Evolutionary conservation across 352 stramenopile genomes (phyloP), one percentile per base, ranked within the genome.

Genomic region (Sclerospora graminicola): DNA sequence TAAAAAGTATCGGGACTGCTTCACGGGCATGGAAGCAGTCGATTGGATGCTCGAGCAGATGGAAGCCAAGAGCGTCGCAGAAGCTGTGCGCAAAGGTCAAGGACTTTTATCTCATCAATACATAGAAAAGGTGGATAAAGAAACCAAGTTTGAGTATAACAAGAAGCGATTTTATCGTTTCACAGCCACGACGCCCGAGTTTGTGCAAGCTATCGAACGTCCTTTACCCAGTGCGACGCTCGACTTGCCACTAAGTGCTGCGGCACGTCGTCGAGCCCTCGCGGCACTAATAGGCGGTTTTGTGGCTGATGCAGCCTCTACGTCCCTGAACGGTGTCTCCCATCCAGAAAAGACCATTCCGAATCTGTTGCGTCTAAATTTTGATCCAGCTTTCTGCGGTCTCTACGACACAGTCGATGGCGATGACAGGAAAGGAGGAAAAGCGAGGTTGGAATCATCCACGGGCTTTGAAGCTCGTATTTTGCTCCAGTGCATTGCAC

Each of bases 11-110:
- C 45, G 69, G 0, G 74, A 89, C 57, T 89, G 77, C 48, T 89
- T 89, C 55, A 84, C 77, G 18, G 77, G 77, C 35, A 89, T 89
- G 77, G 77, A 89, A 33, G 77, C 77, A 8, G 77, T 89, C 16
- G 74, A 89, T 60, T 89, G 77, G 77, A 89, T 89, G 77, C 71
- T 89, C 28, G 74, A 89, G 60, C 71, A 84, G 41, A 86, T 86
- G 74, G 74, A 89, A 38, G 77, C 74, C 60, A 84, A 83, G 55
- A 85, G 71, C 11, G 74, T 89, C 11, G 71, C 71, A 10, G 74
- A 86, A 34, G 77, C 77, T 24, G 72, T 89, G n/a, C 77, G 74
- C 60, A 89, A 86, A 42, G 77, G 77, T 38, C 73, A 89, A 57
- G 69, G 66, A 7, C 51, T 89, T 42, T 39, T 86, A 34, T 70